Conservation (phyloP, 768 basidiomycete species). For the Pulveroboletus sp. region DNA sequence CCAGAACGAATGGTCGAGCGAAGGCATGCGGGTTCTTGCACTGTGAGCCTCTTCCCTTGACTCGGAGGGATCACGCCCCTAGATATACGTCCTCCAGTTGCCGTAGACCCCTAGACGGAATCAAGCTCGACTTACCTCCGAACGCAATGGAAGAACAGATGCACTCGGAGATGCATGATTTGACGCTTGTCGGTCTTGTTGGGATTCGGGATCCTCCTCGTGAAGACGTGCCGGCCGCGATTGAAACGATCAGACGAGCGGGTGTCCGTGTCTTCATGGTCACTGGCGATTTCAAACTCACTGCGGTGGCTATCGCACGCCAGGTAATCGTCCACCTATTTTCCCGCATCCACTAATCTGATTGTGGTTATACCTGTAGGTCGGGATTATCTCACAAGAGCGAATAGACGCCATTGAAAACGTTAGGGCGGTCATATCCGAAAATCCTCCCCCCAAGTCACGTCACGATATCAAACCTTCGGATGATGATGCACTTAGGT, state of each 20-base stretch:
- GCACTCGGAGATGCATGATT: constrained; percentile 34
- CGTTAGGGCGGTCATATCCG: constrained; percentile 17
- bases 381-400: constrained; percentile 42
- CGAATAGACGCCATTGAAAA: constrained; percentile 33
- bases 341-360: too few species aligned
- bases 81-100: constrained; percentile 17
- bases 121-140: constrained; percentile 18
- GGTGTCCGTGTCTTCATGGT: constrained; percentile 56
- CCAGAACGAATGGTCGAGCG: constrained; percentile 42
- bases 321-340: constrained; percentile 34
- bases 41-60: constrained; percentile 24
- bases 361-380: constrained; percentile 25
- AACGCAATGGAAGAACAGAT: constrained; percentile 37
- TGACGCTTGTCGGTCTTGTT: constrained; percentile 48
- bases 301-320: constrained; percentile 48
- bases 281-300: constrained; percentile 53
- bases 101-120: constrained; percentile 25
- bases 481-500: constrained; percentile 35
- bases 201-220: constrained; percentile 61
- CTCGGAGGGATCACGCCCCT: background rate
- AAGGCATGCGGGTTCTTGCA: constrained; percentile 53
- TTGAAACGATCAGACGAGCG: constrained; percentile 44
- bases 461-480: constrained; percentile 33
- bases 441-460: constrained; percentile 13
- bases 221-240: constrained; percentile 44